Evolutionary conservation across 257 asterid species (phyloP).

Genomic region (Solanum neorickii): DNA sequence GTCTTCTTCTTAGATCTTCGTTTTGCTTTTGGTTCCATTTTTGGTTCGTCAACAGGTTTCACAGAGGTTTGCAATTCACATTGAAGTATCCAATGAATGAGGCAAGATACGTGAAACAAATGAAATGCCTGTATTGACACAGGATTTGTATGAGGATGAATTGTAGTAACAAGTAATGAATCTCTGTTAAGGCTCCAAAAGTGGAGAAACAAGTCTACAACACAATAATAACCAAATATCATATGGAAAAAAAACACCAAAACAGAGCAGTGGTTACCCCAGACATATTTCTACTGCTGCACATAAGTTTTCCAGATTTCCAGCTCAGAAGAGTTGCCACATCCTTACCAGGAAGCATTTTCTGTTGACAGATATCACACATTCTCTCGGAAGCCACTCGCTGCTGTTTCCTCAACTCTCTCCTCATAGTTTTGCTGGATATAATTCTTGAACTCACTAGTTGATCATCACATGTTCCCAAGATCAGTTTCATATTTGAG

Average conservation of each 20-base stretch:
- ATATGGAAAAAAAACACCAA: neutral
- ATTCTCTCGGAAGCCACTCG: constrained; percentile 66
- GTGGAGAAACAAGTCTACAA: neutral
- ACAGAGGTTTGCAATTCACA: constrained; percentile 56
- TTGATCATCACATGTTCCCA: constrained; percentile 66
- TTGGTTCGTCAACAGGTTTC: constrained; percentile 27
- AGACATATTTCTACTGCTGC: constrained; percentile 83
- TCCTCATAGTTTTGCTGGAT: constrained; percentile 66
- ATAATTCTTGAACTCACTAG: constrained; percentile 41
- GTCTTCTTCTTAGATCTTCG: constrained; percentile 42
- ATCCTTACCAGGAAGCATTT: constrained; percentile 77
- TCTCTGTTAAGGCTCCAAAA: neutral
- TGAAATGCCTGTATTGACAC: constrained; percentile 68
- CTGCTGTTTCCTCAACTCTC: constrained; percentile 53
- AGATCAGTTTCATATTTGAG: constrained; percentile 21
- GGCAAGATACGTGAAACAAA: constrained; percentile 75
- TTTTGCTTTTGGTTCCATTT: constrained; percentile 27
- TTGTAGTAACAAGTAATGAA: neutral
- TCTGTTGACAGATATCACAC: constrained; percentile 83
- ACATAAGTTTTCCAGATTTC: constrained; percentile 73
- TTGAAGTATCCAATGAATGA: constrained; percentile 74
- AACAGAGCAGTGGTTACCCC: constrained; percentile 43
- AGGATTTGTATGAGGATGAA: neutral
- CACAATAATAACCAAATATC: neutral
- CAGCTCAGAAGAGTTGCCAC: constrained; percentile 74